phyloP scores from a whole-genome alignment of 495 filamentous ascomycete genomes.

The Aspergillus leporis region DNA sequence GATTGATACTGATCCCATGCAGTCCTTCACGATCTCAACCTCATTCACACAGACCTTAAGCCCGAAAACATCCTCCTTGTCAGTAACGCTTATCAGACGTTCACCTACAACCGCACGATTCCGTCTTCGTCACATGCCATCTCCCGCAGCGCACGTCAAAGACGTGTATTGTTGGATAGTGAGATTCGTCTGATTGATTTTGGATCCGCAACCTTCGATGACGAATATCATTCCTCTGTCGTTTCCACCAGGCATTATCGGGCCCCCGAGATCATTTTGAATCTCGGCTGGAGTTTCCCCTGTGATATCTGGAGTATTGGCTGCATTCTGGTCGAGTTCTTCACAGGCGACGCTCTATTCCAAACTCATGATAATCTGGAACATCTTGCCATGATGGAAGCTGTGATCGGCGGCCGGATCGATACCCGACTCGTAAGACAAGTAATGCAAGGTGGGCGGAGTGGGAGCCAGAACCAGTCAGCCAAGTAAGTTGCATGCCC shows the following conservation, averaged over 20 bases:
- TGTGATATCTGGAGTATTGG: conserved; percentile 99
- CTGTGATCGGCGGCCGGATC: conserved; percentile 72
- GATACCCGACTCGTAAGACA: conserved; percentile 74
- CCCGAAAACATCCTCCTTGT: conserved; percentile 97
- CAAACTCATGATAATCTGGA: conserved; percentile 98
- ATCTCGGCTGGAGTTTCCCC: conserved; percentile 94
- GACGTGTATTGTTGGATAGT: conserved; percentile 87
- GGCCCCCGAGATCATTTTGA: conserved; percentile 95
- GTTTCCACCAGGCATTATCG: conserved; percentile 96
- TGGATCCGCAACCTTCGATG: conserved; percentile 95
- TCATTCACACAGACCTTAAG: conserved; percentile 97
- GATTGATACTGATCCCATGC: conserved; percentile 15
- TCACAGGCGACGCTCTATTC: conserved; percentile 94
- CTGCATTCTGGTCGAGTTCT: conserved; percentile 98
- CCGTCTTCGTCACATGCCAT: conserved; percentile 83
- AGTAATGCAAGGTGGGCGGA: conserved; percentile 64
- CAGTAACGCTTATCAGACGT: conserved; percentile 87
- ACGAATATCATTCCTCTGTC: conserved; percentile 97
- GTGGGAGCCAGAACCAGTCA: conserved; percentile 70
- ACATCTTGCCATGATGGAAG: conserved; percentile 99
- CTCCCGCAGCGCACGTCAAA: conserved; percentile 75
- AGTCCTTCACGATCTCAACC: conserved; percentile 97
- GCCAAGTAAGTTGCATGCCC: conserved; percentile 65
- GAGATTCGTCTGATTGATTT: conserved; percentile 98
- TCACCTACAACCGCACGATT: conserved; percentile 93